phyloP scores from a whole-genome alignment of 2,329 filamentous ascomycete genomes.

The Metarhizium album region DNA sequence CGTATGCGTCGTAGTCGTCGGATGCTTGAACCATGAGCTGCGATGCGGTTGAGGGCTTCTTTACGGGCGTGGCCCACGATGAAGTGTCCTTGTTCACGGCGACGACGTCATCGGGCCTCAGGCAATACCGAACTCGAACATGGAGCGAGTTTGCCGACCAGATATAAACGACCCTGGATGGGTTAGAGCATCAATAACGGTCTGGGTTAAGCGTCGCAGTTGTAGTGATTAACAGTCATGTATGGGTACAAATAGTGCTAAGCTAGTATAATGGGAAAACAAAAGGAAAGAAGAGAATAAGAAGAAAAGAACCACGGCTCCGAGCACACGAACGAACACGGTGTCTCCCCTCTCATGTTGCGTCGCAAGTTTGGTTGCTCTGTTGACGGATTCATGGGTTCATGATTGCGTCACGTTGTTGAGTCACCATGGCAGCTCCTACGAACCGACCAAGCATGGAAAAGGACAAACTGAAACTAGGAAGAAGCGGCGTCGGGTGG shows the following conservation, averaged over 20 bases:
- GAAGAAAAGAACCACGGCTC: neutral
- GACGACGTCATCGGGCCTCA: neutral
- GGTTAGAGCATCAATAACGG: neutral
- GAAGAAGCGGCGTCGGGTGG: too few species aligned
- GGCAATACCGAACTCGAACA: neutral
- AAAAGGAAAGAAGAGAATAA: too few species aligned
- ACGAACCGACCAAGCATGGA: too few species aligned
- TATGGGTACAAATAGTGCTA: neutral
- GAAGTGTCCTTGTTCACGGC: neutral
- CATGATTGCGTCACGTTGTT: too few species aligned
- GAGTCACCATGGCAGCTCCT: too few species aligned
- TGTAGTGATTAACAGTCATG: neutral
- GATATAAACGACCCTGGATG: neutral
- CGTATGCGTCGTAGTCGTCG: conserved; percentile 2
- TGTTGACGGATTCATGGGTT: too few species aligned
- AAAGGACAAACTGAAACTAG: neutral
- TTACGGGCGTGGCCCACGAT: neutral
- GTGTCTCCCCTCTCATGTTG: neutral
- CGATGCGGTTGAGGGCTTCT: neutral
- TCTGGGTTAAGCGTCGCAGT: conserved; percentile 2
- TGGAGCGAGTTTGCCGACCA: neutral
- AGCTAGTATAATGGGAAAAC: neutral
- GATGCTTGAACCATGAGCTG: neutral
- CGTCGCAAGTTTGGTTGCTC: too few species aligned
- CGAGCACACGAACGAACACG: neutral